Base-by-base conservation (phyloP, 345 rosid genomes). In the Aurinia saxatilis region DNA sequence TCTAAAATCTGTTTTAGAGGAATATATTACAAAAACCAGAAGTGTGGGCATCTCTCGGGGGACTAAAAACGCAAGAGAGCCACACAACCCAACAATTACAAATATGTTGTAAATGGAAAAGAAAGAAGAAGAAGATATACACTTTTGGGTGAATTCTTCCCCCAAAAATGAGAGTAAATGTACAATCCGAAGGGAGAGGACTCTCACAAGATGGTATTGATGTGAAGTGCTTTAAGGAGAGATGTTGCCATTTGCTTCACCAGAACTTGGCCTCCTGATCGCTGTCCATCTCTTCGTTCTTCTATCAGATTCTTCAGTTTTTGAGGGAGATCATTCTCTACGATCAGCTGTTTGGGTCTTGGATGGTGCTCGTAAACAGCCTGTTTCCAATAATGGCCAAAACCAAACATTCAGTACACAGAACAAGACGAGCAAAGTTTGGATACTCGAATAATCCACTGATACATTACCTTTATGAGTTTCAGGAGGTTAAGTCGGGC, bases 161-260 rank as follows among this genome's bases (percentile, higher is more conserved):
- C 6, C 15, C 44, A 60, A 60, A 60, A 46, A n/a, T 57, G 23
- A 34, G 52, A 13, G 6, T 42, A 30, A 51, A 41, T 64, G 44
- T 64, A 41, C 45, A 65, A 36, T 53, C 7, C 7, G 29, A 30
- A 31, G 10, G 38, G 2, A 15, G 14, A 35, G 42, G 78, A 84
- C 21, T 14, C 59, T 82, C 79, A 89, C 80, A 89, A 51, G 50
- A 92, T 91, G 0, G 96, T 89, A 75, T 89, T 92, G 63, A 92
- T 87, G 65, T 92, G 98, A 56, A 89, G 95, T 12, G 98, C 96
- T 79, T 92, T 89, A 34, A 89, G 98, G 29, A 92, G 82, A 0
- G 95, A 92, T 15, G 95, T 92, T 14, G 96, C 98, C 96, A 92
- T 92, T 79, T 92, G 98, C 72, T 92, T 92, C 23, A 92, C 96